Evolutionary conservation across 2,329 filamentous ascomycete genomes (phyloP).

Genomic region (Lecanicillium sp.): DNA sequence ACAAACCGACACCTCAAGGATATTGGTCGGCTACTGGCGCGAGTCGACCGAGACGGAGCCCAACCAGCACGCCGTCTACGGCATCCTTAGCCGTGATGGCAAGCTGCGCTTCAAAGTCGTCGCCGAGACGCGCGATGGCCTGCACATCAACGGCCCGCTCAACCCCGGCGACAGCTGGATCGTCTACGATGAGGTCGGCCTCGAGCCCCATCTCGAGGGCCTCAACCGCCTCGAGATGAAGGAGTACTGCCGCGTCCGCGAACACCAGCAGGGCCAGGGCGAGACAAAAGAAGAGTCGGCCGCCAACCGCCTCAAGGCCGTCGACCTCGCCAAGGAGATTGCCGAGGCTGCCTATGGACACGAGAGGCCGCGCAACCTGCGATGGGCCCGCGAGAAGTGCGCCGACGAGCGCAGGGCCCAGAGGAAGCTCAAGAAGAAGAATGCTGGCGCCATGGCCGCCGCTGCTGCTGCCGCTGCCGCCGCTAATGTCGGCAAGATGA

Average conservation of each 20-base stretch:
- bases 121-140: slow-evolving; percentile 7
- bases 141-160: slow-evolving; percentile 2
- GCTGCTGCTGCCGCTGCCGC: slow-evolving; percentile 6
- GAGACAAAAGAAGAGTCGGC: slow-evolving; percentile 5
- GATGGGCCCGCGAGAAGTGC: slow-evolving; percentile 8
- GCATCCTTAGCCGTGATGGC: slow-evolving; percentile 8
- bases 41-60: slow-evolving; percentile 7
- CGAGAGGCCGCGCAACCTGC: slow-evolving; percentile 6
- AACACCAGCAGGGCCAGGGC: slow-evolving; percentile 3
- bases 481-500: background rate
- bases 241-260: slow-evolving; percentile 9
- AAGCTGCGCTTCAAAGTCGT: slow-evolving; percentile 9
- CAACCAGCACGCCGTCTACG: slow-evolving; percentile 9
- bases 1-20: slow-evolving; percentile 2
- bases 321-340: slow-evolving; percentile 6
- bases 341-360: slow-evolving; percentile 2
- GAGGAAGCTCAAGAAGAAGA: slow-evolving; percentile 5
- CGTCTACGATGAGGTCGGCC: slow-evolving; percentile 6
- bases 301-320: slow-evolving; percentile 9
- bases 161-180: slow-evolving; percentile 7
- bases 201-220: slow-evolving; percentile 6
- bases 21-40: slow-evolving; percentile 9
- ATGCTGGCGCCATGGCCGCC: slow-evolving; percentile 5
- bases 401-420: slow-evolving; percentile 6
- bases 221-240: slow-evolving; percentile 9